Evolutionary conservation across 2,329 filamentous ascomycete species (phyloP), one percentile per base, ranked within the genome.

Genomic region (Thyridium curvatum): DNA sequence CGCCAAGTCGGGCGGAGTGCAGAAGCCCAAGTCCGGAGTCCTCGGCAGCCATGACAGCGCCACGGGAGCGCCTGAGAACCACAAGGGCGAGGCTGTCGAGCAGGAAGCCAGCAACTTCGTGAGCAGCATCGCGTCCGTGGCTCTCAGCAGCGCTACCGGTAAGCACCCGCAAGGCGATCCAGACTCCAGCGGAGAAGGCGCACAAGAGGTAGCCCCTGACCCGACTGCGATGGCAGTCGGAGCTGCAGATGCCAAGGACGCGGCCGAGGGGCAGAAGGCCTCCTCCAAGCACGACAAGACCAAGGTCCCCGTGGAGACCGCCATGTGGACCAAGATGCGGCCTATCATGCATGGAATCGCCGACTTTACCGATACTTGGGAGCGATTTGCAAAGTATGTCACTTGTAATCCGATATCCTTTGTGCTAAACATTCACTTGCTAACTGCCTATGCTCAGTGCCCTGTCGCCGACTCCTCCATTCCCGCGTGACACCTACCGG

Each of bases 71-170:
- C 83, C 86, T 0, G 86, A 94, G 56, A 86, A 87, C 47, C 77
- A 87, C 61, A 83, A 87, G 54, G 87, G 88, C 18, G 86, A 93
- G 56, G 85, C 86, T 0, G 84, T 88, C 1, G 87, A 94, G 56
- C 77, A 85, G 44, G 87, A 94, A 56, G 88, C 88, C 1, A 82
- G 76, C 49, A 90, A 88, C 54, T 82, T 94, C 45, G 81, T 93
- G 42, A 82, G 82, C 39, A 77, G 81, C 28, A 79, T 93, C 38
- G 78, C 82, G 8, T 73, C 78, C 21, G 77, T 93, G 5, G 82
- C 85, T 2, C 62, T 91, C 14, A 83, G 82, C 35, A 86, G 83
- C 48, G 86, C 85, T 2, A 79, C 81, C 1, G 86, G 86, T 2
- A 88, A 89, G 54, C 79, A 89, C 46, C 84, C 85, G 1, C 77